A percentile compares a stretch with the other conserved stretches of the same genome.
phyloP scores from a whole-genome alignment of 306 rosid species.

The Prunus padus region DNA sequence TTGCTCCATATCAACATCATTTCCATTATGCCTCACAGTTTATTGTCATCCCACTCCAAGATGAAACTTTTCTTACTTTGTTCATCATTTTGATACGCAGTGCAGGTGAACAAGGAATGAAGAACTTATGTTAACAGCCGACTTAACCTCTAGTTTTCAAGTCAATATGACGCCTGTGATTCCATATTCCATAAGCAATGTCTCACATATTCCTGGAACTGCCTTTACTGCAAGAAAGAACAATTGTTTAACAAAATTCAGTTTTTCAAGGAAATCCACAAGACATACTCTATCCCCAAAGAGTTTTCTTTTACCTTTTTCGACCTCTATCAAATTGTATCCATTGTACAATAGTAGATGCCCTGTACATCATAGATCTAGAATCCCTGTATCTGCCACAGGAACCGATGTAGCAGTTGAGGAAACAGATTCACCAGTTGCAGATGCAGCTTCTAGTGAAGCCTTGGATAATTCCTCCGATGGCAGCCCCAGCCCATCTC shows the following conservation, averaged over 20 bases:
- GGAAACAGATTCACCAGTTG: conserved; percentile 52
- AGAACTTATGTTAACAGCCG: conserved; percentile 30
- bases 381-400: conserved; percentile 60
- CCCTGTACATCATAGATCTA: conserved; percentile 43
- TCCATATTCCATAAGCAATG: conserved; percentile 62
- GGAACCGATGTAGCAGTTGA: conserved; percentile 76
- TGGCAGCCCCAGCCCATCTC: conserved; percentile 34
- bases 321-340: conserved; percentile 46
- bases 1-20: conserved; percentile 10
- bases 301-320: conserved; percentile 56
- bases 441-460: conserved; percentile 47
- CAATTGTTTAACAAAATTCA: conserved; percentile 45
- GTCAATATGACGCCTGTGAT: conserved; percentile 61
- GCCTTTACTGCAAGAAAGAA: conserved; percentile 53
- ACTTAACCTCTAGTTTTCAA: conserved; percentile 30
- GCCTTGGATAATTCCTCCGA: conserved; percentile 46
- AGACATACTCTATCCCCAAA: conserved; percentile 43
- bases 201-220: conserved; percentile 68
- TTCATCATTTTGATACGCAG: conserved; percentile 7
- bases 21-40: neutral
- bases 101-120: conserved; percentile 49
- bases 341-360: conserved; percentile 43
- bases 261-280: conserved; percentile 51
- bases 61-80: neutral
- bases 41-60: neutral